phyloP scores from a whole-genome alignment of 2,329 filamentous ascomycete species.

The Colletotrichum cereale region DNA sequence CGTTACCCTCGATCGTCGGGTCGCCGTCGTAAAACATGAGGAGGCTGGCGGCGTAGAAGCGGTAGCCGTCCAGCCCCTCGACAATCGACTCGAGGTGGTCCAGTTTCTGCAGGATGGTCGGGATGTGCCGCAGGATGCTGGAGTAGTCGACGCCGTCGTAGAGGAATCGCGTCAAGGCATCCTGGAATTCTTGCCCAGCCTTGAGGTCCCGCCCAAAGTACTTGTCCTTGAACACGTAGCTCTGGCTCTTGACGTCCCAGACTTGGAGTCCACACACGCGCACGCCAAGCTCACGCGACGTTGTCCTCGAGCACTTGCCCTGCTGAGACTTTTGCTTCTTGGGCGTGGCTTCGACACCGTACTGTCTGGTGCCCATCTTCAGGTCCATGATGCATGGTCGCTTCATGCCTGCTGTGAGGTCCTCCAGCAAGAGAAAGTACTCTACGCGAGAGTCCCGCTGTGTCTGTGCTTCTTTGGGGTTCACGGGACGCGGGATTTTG shows the following conservation, averaged over 20 bases:
- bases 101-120: slow-evolving; percentile 86
- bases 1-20: slow-evolving; percentile 60
- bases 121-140: slow-evolving; percentile 88
- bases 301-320: slow-evolving; percentile 92
- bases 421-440: slow-evolving; percentile 93
- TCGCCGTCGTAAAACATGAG: slow-evolving; percentile 98
- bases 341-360: slow-evolving; percentile 89
- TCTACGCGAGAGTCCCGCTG: slow-evolving; percentile 78
- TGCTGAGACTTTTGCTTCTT: slow-evolving; percentile 96
- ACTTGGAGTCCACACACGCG: slow-evolving; percentile 96
- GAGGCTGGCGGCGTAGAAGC: slow-evolving; percentile 94
- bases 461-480: slow-evolving; percentile 81
- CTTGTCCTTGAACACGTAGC: slow-evolving; percentile 97
- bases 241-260: slow-evolving; percentile 87
- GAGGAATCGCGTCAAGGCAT: slow-evolving; percentile 88
- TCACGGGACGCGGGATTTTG: slow-evolving; percentile 72
- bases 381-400: slow-evolving; percentile 96
- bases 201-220: slow-evolving; percentile 93
- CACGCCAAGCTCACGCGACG: slow-evolving; percentile 90
- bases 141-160: slow-evolving; percentile 87
- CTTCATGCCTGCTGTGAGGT: slow-evolving; percentile 96
- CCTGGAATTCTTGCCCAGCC: slow-evolving; percentile 88
- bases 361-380: slow-evolving; percentile 98
- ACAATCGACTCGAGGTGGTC: slow-evolving; percentile 87
- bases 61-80: slow-evolving; percentile 82